Base-by-base conservation (phyloP, 257 asterid genomes). In the Nicotiana undulata region DNA sequence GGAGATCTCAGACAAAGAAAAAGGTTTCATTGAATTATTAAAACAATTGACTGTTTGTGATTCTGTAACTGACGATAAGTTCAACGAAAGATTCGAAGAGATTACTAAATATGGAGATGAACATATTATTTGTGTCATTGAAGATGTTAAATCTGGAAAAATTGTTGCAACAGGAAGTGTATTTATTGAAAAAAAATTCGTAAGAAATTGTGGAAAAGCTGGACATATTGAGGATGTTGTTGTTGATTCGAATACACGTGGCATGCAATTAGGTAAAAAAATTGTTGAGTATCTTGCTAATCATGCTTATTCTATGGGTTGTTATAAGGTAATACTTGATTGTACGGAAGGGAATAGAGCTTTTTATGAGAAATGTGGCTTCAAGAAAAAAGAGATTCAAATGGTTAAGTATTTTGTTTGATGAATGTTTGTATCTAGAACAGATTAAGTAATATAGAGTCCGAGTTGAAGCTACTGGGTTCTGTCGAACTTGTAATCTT, bases 211-310 rank as follows among this genome's bases (percentile, higher is more conserved):
- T 80, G 94, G 94, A 9, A 92, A 91, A 83, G 98, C 82, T 34
- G 98, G 97, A 29, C 98, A 95, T 75, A 86, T 93, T 22, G 98
- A 95, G 81, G 99, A 95, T 82, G 97, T 95, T 78, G 99, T 92
- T 68, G 98, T 95, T 17, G 97, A 95, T 86, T 88, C 95, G 4
- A 79, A 84, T 24, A 84, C 81, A 63, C 87, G 98, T 24, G 98
- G 97, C 52, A 83, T 89, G 89, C 93, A 90, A 28, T 68, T 93
- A 34, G 99, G 99, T 53, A 91, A 90, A 92, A 93, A 75, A 81
- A 68, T 93, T 3, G 77, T 95, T 20, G 95, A 65, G 29, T 95
- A 88, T 85, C 86, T 93, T 28, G 85, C 92, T 1, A 88, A 93
- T 79, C 96, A 93, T 81, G 95, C 97, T 82, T 85, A 80, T 20